Evolutionary conservation across 306 rosid genomes (phyloP).

Genomic region (Casuarina glauca): DNA sequence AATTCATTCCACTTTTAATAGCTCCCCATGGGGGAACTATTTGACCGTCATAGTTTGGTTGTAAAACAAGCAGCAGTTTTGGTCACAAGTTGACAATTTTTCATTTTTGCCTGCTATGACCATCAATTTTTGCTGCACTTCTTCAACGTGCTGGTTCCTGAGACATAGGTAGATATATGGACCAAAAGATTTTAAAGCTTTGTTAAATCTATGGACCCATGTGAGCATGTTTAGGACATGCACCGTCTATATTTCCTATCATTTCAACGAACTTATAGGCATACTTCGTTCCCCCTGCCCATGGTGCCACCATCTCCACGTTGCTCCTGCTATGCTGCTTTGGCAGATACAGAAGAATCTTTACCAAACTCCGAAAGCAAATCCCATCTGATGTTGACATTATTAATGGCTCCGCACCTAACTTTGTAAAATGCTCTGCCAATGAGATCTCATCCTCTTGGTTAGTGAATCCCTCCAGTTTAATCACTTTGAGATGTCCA

Average conservation of each 20-base stretch:
- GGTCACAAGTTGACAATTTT: not conserved
- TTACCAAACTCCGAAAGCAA: conserved; percentile 22
- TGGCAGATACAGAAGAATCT: conserved; percentile 13
- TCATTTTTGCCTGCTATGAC: not conserved
- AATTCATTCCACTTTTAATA: not conserved
- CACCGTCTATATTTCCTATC: conserved; percentile 1
- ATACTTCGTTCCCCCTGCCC: not conserved
- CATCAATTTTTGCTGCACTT: not conserved
- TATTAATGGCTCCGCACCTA: conserved; percentile 34
- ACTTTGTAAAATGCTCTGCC: conserved; percentile 31
- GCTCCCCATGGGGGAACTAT: not conserved
- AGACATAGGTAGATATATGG: not conserved
- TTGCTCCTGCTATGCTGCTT: not conserved
- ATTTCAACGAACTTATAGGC: not conserved
- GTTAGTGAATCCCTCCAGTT: conserved; percentile 45
- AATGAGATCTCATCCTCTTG: conserved; percentile 38
- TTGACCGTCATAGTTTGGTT: not conserved
- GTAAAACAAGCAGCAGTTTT: not conserved
- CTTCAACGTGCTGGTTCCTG: not conserved
- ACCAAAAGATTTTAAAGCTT: not conserved
- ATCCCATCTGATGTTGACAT: conserved; percentile 41
- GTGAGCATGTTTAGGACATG: conserved; percentile 22
- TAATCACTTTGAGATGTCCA: conserved; percentile 41
- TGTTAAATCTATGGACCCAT: conserved; percentile 4
- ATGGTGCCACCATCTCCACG: not conserved